Percentiles rank a stretch among this genome's conserved stretches.
phyloP scores from a whole-genome alignment of 768 basidiomycete species.

The Candolleomyces eurysporus region DNA sequence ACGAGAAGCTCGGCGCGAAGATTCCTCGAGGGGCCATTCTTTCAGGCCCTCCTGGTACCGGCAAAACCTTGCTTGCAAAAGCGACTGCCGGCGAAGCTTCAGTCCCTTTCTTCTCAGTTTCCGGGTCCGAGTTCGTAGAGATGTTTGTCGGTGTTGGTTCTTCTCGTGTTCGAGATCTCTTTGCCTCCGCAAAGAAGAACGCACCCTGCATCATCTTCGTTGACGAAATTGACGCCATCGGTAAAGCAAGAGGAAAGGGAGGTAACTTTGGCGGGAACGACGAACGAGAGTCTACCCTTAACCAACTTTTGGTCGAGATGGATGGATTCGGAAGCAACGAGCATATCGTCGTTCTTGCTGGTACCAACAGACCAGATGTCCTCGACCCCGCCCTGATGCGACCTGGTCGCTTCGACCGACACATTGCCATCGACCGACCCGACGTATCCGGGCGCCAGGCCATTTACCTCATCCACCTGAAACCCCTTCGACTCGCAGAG shows the following conservation, averaged over 20 bases:
- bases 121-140: constrained; percentile 98
- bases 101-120: constrained; percentile 97
- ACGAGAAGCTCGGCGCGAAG: constrained; percentile 96
- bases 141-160: constrained; percentile 99
- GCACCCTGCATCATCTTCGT: constrained; percentile 99
- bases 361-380: constrained; percentile 96
- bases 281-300: constrained; percentile 95
- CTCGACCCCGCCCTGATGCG: constrained; percentile 95
- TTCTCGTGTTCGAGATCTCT: constrained; percentile 94
- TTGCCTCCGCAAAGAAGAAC: constrained; percentile 95
- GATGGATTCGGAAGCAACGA: constrained; percentile 98
- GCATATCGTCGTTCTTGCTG: constrained; percentile 93
- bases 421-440: constrained; percentile 92
- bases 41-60: constrained; percentile 95
- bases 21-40: constrained; percentile 95
- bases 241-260: constrained; percentile 84
- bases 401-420: constrained; percentile 96
- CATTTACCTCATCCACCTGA: constrained; percentile 91
- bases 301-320: constrained; percentile 98
- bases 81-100: constrained; percentile 98
- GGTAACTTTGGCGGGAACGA: constrained; percentile 85
- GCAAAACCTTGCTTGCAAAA: constrained; percentile 97
- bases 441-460: constrained; percentile 92
- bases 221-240: constrained; percentile 99
- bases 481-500: constrained; percentile 70